Percentiles rank a stretch among this genome's conserved stretches.
These are phyloP conservation scores for Acer saccharum DNA, from an alignment of 345 rosid species.

Conservation along the genomic window DNA sequence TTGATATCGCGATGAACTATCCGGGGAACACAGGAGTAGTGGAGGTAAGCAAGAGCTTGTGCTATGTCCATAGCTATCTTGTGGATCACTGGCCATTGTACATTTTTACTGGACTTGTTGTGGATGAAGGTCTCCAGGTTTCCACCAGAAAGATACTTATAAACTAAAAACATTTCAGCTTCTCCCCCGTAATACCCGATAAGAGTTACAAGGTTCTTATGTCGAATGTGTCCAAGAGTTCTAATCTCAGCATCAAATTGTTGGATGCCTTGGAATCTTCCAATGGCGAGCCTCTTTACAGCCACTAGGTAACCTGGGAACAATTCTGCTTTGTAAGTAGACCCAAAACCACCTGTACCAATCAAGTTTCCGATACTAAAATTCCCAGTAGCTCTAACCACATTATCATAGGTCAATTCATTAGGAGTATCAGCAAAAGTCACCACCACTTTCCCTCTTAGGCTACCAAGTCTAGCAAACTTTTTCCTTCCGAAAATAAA, in stretches of 20 bases:
- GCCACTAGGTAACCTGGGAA: slow-evolving; percentile 59
- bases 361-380: slow-evolving; percentile 59
- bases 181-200: slow-evolving; percentile 60
- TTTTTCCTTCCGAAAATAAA: slow-evolving; percentile 34
- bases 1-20: slow-evolving; percentile 75
- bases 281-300: slow-evolving; percentile 62
- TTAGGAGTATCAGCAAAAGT: slow-evolving; percentile 60
- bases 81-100: slow-evolving; percentile 53
- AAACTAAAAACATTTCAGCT: slow-evolving; percentile 63
- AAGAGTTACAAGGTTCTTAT: slow-evolving; percentile 67
- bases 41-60: slow-evolving; percentile 70
- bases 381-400: slow-evolving; percentile 56
- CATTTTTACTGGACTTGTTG: slow-evolving; percentile 36
- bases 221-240: slow-evolving; percentile 61
- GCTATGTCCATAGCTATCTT: slow-evolving; percentile 65
- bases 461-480: slow-evolving; percentile 24
- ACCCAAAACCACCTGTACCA: slow-evolving; percentile 71
- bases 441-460: slow-evolving; percentile 46
- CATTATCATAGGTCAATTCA: slow-evolving; percentile 55
- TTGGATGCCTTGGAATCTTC: slow-evolving; percentile 61
- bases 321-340: slow-evolving; percentile 70
- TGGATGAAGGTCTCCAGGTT: slow-evolving; percentile 73
- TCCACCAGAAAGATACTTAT: slow-evolving; percentile 72
- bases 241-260: slow-evolving; percentile 76
- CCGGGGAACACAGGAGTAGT: slow-evolving; percentile 65